Evolutionary conservation across 1,284 basidiomycete species (phyloP), one percentile per base, ranked within the genome.

Genomic region (Pterulicium gracile): DNA sequence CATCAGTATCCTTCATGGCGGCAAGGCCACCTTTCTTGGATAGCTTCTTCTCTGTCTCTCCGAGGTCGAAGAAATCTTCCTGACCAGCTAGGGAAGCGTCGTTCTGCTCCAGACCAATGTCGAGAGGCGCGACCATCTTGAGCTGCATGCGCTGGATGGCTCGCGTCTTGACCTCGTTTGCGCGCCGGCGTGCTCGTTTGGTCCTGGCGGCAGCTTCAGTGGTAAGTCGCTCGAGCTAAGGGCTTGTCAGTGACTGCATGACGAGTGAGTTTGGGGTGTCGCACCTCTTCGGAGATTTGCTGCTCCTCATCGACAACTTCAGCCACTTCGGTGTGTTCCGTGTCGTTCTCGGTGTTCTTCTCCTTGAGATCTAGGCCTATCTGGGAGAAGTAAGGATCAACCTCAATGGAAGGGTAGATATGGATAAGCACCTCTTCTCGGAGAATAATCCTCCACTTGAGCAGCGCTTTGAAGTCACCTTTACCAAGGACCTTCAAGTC

Each of bases 401-500:
- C 14, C 20, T 54, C 24, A 47, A 39, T 21, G 48, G 10, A 27
- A 43, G 21, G 23, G 36, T 45, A 43, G 42, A 10, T 14, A 13
- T 39, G 5, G 15, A 10, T 39, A 18, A 10, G n/a, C 52, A 82
- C 86, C 71, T 91, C 90, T 65, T 91, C 86, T 45, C 90, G 84
- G 40, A 96, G 68, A 5, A 79, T 75, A 23, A 79, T 65, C 44
- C 94, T 75, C 95, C 96, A 99, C 68, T 88, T 96, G 51, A 98
- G 74, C 49, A 99, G 67, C 7, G 77, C 64, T 63, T 97, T 97
- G 70, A 98, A 99, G 58, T 99, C 96, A 44, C 93, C 86, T 66
- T 97, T 98, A 42, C 96, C 96, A 24, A 99, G 71, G 3, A 99
- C 94, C 63, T 97, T 98, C 53, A 99, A 72, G 72, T 99, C 96